Conservation (phyloP, 2,329 filamentous ascomycete species). For the Hypoxylon sp. region DNA sequence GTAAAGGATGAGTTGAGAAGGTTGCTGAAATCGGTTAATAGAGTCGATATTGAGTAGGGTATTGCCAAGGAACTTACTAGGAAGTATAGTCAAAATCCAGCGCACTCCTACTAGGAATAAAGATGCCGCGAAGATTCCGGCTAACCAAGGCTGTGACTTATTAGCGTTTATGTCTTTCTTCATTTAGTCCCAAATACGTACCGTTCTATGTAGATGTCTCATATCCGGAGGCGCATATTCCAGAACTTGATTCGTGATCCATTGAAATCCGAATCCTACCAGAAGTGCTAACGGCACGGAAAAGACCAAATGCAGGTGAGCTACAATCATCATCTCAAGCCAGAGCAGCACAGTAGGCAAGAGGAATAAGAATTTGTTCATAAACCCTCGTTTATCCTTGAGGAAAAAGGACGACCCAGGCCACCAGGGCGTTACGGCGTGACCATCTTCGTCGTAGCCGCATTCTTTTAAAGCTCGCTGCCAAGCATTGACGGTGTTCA, state of each 20-base stretch:
- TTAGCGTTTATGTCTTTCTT: slow-evolving; percentile 25
- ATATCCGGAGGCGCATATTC: slow-evolving; percentile 89
- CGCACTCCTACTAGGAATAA: slow-evolving; percentile 84
- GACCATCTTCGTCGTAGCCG: slow-evolving; percentile 85
- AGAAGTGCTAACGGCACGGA: slow-evolving; percentile 80
- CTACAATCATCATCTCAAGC: slow-evolving; percentile 78
- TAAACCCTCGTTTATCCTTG: slow-evolving; percentile 82
- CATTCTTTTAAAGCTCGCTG: slow-evolving; percentile 85
- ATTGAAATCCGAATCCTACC: slow-evolving; percentile 80
- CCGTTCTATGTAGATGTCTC: slow-evolving; percentile 90
- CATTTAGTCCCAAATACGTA: slow-evolving; percentile 60
- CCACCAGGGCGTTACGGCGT: slow-evolving; percentile 77
- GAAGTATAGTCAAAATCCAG: slow-evolving; percentile 82
- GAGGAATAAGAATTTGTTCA: slow-evolving; percentile 89
- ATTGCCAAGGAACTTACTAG: slow-evolving; percentile 65
- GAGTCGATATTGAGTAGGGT: background rate
- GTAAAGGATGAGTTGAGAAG: slow-evolving; percentile 75
- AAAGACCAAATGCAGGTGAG: slow-evolving; percentile 79
- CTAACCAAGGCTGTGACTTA: slow-evolving; percentile 81
- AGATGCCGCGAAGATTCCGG: slow-evolving; percentile 91
- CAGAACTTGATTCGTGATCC: slow-evolving; percentile 81
- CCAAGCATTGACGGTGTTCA: slow-evolving; percentile 89
- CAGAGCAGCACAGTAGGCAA: slow-evolving; percentile 87
- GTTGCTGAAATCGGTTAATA: slow-evolving; percentile 68
- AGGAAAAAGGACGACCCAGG: slow-evolving; percentile 80